Base-by-base conservation (phyloP, 306 rosid species). In the Cotoneaster glaucophyllus region DNA sequence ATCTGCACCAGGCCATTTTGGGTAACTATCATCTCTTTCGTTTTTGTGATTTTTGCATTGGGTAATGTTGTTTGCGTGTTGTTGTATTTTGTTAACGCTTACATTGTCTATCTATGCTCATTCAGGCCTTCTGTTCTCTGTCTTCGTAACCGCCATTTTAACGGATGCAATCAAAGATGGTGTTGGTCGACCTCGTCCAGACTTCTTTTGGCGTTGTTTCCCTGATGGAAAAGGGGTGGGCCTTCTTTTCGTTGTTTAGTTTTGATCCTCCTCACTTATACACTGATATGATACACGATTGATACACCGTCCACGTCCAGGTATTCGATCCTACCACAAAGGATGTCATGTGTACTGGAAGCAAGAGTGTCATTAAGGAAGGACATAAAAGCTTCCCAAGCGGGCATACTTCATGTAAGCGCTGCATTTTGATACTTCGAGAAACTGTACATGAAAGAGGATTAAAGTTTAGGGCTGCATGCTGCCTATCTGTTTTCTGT, bases 361-460 rank as follows among this genome's bases (percentile, higher is more conserved):
- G 59, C 52, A 89, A 79, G 70, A 77, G 81, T 66, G 88, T 87
- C 71, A 86, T 90, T 69, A 95, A 86, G 89, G 97, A 95, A 89
- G 97, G 97, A 56, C 90, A 95, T 86, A 95, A 95, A 88, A 92
- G 97, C 79, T 95, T 95, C 88, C 98, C 98, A 1, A 92, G 98
- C 57, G 98, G 97, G 64, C 98, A 95, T 84, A 87, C 97, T 69
- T 92, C 97, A 50, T 85, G 98, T 95, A 89, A 89, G 97, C n/a
- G n/a, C n/a, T n/a, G n/a, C 78, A 78, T 26, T 58, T 64, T 76
- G 54, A 66, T 78, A 67, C 26, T 26, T 67, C 3, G 54, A 7
- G 61, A 62, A 74, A 48, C 13, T 32, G 39, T 44, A 17, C 45
- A 32, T 6, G 18, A 1, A 53, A 74, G 54, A 50, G 50, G 61